Base-by-base conservation (phyloP, 768 basidiomycete genomes). In the Cyclocybe aegerita region DNA sequence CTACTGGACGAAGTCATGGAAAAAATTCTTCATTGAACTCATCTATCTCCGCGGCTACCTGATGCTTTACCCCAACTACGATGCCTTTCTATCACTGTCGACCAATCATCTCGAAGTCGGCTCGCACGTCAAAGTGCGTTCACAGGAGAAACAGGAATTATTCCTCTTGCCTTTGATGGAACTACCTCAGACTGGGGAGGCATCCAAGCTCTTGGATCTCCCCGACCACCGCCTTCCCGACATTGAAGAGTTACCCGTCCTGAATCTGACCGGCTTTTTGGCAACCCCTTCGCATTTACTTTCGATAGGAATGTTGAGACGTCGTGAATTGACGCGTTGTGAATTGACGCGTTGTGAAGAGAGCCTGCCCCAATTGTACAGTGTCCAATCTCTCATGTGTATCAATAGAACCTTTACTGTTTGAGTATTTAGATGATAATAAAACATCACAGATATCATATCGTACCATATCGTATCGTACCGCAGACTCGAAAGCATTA, bases 71-170 rank as follows among this genome's bases (percentile, higher is more conserved):
- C 91, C 92, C 9, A 94, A 93, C 69, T 93, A 81, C 61, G 76
- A 72, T 37, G 75, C 73, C 39, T 91, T 83, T 58, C 64, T 75
- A 34, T 92, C 90, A 29, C 66, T 94, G 6, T 93, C 93, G 52
- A 94, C 90, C n/a, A 94, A 94, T 65, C 92, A 92, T 60, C 77
- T 93, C 48, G 92, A 94, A 70, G 76, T 83, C 12, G 92, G 92
- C 30, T 83, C 85, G 36, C 92, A 94, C 58, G 89, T 93, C 42
- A 81, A 79, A 60, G 73, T 74, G 39, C 70, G 74, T 15, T 79
- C 82, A 12, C 70, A 65, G 56, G 79, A 79, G 61, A 89, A 85
- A 70, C 79, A 80, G 56, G 72, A 72, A 7, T 62, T 81, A 45
- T 94, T 92, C 69, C 66, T 74, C 36, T 69, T 92, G 7, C 91